These are phyloP conservation scores for Scutellaria minor DNA, from an alignment of 257 asterid species.

Conservation along the genomic window DNA sequence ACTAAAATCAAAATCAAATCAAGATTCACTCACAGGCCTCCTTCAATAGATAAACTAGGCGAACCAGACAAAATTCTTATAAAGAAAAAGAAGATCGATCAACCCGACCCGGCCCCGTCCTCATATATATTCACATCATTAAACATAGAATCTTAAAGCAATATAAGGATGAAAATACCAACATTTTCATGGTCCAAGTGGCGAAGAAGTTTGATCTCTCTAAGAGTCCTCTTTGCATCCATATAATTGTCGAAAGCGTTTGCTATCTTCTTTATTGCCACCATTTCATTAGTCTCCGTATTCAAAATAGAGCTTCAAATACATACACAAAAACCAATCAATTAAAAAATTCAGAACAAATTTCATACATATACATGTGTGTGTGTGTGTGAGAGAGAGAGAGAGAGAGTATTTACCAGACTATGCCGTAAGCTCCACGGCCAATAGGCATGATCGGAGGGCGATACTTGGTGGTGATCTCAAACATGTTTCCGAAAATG, in stretches of 20 bases:
- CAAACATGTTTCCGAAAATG: slow-evolving; percentile 75
- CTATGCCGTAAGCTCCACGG: slow-evolving; percentile 98
- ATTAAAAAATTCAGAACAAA: neutral
- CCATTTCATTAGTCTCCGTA: slow-evolving; percentile 89
- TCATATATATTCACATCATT: too few relatives aligned
- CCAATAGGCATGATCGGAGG: slow-evolving; percentile 96
- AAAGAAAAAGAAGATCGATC: neutral
- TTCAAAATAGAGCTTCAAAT: slow-evolving; percentile 78
- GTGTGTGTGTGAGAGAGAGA: too few relatives aligned
- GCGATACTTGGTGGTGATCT: slow-evolving; percentile 76
- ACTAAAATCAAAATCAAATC: neutral
- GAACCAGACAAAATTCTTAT: neutral
- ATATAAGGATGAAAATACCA: slow-evolving; percentile 21
- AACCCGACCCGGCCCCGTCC: neutral
- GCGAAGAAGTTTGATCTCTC: slow-evolving; percentile 97
- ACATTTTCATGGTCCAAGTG: slow-evolving; percentile 97
- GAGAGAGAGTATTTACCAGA: slow-evolving; percentile 56
- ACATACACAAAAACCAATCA: neutral
- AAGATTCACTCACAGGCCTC: neutral
- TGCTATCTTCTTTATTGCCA: slow-evolving; percentile 93
- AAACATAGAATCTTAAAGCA: neutral
- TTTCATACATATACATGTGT: neutral
- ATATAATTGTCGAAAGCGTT: slow-evolving; percentile 89
- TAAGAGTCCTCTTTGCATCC: slow-evolving; percentile 94
- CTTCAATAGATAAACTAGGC: neutral